Base-by-base conservation (phyloP, 441 rosid genomes). In the Euphorbia celastroides region DNA sequence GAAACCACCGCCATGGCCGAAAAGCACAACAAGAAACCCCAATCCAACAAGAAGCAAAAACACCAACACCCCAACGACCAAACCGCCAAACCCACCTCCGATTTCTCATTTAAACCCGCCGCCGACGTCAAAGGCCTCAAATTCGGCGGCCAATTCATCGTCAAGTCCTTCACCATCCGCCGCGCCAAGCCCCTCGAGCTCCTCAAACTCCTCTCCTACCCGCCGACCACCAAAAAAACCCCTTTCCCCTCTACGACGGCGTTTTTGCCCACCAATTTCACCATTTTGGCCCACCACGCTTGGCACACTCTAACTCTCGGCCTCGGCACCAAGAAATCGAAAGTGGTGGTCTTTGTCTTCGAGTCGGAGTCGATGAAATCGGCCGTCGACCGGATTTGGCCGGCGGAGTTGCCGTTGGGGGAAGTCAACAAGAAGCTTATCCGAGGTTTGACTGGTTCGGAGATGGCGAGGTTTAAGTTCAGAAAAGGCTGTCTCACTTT, bases 301-400 rank as follows among this genome's bases (percentile, higher is more conserved):
- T 93, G 96, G 98, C 97, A 93, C 56, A 93, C 97, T 13, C 76
- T 93, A 0, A 90, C 97, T 3, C 88, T 90, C 22, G 97, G 97
- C 3, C 81, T 93, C 0, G 97, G 98, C 5, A 90, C 98, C 2
- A 90, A 77, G 71, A 93, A 89, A 69, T 90, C 97, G 0, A 90
- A 93, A 62, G 89, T 93, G 0, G 69, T 87, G 0, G 64, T 93
- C 11, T 90, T 93, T 67, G 95, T 93, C 12, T 89, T 90, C 42
- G 98, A 90, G 54, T 82, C 97, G 0, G 97, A 88, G 69, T 52
- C 77, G 17, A 74, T 93, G 87, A 89, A 84, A 64, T 12, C 70
- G 20, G 79, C 84, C 7, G 80, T 76, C 0, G 87, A 88, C 70
- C 69, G 86, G 69, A 65, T 79, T 0, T 93, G 98, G 98, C 95